Percentiles rank a stretch among this genome's conserved stretches.
Evolutionary conservation across 192 early-diverging fungal species (phyloP).

Genomic region (Linnemannia zychae): DNA sequence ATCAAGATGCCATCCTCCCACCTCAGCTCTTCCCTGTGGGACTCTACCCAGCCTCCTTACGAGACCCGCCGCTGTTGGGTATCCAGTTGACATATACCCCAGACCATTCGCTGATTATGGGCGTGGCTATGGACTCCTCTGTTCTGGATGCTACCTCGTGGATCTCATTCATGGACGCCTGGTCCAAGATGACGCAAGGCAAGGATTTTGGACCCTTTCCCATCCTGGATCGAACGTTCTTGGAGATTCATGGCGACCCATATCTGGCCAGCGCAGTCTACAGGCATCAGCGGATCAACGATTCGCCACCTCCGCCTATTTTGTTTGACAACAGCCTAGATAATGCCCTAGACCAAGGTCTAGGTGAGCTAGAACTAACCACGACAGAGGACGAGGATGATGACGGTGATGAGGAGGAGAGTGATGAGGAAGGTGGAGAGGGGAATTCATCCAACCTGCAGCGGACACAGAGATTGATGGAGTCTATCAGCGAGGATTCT

Average conservation of each 20-base stretch:
- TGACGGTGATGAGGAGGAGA: slow-evolving; percentile 3
- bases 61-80: slow-evolving; percentile 43
- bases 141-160: slow-evolving; percentile 49
- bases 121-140: slow-evolving; percentile 52
- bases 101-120: slow-evolving; percentile 52
- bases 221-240: slow-evolving; percentile 33
- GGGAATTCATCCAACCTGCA: neutral
- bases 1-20: slow-evolving; percentile 42
- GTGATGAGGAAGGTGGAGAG: neutral
- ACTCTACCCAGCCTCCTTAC: slow-evolving; percentile 50
- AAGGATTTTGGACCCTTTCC: slow-evolving; percentile 51
- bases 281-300: slow-evolving; percentile 46
- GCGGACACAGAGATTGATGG: slow-evolving; percentile 11
- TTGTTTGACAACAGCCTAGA: slow-evolving; percentile 44
- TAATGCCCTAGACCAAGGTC: slow-evolving; percentile 23
- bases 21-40: slow-evolving; percentile 51
- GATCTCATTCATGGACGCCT: slow-evolving; percentile 53
- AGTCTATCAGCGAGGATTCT: slow-evolving; percentile 1
- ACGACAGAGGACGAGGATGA: slow-evolving; percentile 18
- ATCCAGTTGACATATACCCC: slow-evolving; percentile 52
- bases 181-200: slow-evolving; percentile 53
- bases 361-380: slow-evolving; percentile 23
- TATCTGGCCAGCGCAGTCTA: slow-evolving; percentile 15
- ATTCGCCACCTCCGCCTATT: slow-evolving; percentile 52
- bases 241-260: slow-evolving; percentile 25